phyloP scores from a whole-genome alignment of 805 yeast species.

The Candida khao-thaluensis region DNA sequence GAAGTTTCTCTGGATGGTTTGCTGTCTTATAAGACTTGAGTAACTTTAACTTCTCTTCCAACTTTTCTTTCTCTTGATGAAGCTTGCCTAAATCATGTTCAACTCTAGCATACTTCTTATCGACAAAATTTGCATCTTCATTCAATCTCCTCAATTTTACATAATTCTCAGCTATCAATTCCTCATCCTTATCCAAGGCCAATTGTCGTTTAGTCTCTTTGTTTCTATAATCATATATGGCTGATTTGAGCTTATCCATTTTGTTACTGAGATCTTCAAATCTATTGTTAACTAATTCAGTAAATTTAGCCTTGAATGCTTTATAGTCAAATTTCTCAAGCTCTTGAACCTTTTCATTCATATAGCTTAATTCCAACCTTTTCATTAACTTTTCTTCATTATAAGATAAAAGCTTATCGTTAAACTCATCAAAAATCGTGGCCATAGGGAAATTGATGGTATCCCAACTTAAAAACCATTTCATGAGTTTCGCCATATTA shows the following conservation, averaged over 20 bases:
- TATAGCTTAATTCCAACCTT: slow-evolving; percentile 20
- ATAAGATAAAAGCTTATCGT: slow-evolving; percentile 19
- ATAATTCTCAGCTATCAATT: slow-evolving; percentile 31
- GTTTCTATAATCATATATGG: slow-evolving; percentile 23
- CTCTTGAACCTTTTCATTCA: slow-evolving; percentile 7
- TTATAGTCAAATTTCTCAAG: slow-evolving; percentile 24
- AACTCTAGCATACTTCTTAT: slow-evolving; percentile 30
- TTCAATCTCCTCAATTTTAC: slow-evolving; percentile 32
- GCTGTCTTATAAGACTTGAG: slow-evolving; percentile 7
- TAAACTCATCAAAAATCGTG: slow-evolving; percentile 20
- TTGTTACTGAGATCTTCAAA: slow-evolving; percentile 21
- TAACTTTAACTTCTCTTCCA: slow-evolving; percentile 14
- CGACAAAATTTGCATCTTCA: slow-evolving; percentile 33
- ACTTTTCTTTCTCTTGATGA: slow-evolving; percentile 17
- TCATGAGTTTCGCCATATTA: slow-evolving; percentile 22
- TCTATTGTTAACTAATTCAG: slow-evolving; percentile 25
- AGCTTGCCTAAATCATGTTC: slow-evolving; percentile 29
- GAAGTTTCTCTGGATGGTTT: slow-evolving; percentile 8
- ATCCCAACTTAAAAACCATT: slow-evolving; percentile 31
- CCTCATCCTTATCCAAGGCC: slow-evolving; percentile 33
- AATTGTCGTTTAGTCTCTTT: slow-evolving; percentile 32
- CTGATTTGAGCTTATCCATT: slow-evolving; percentile 10
- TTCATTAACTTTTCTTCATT: slow-evolving; percentile 26
- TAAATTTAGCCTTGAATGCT: slow-evolving; percentile 26
- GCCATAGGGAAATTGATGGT: slow-evolving; percentile 15